Evolutionary conservation across 805 yeast species (phyloP).

Genomic region (Candida nonsorbophila): DNA sequence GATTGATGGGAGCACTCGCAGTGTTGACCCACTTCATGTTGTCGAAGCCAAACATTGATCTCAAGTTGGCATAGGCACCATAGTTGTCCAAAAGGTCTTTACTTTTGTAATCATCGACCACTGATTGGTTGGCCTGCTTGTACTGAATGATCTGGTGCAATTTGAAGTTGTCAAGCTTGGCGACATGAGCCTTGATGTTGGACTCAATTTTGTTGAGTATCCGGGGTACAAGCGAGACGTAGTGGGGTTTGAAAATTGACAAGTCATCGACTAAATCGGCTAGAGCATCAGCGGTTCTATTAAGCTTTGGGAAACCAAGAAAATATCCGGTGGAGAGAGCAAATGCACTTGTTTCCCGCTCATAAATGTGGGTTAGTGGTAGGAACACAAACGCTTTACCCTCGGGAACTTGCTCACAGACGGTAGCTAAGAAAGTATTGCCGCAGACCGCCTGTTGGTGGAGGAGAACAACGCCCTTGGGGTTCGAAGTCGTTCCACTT

Average conservation of each 20-base stretch:
- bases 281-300: slow-evolving; percentile 23
- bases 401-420: slow-evolving; percentile 12
- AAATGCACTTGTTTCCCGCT: slow-evolving; percentile 41
- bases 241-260: slow-evolving; percentile 46
- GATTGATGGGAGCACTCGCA: slow-evolving; percentile 67
- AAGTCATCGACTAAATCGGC: slow-evolving; percentile 51
- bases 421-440: slow-evolving; percentile 28
- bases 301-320: slow-evolving; percentile 42
- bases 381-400: slow-evolving; percentile 34
- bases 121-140: slow-evolving; percentile 30
- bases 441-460: slow-evolving; percentile 48
- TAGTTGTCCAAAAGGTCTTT: slow-evolving; percentile 23
- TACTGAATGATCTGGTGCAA: slow-evolving; percentile 24
- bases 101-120: slow-evolving; percentile 41
- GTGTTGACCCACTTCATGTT: slow-evolving; percentile 18
- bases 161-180: slow-evolving; percentile 2
- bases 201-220: slow-evolving; percentile 56
- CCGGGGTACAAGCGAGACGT: slow-evolving; percentile 57
- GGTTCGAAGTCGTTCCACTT: slow-evolving; percentile 58
- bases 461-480: slow-evolving; percentile 62
- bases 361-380: slow-evolving; percentile 56
- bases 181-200: slow-evolving; percentile 38
- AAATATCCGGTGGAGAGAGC: slow-evolving; percentile 43
- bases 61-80: slow-evolving; percentile 15
- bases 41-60: slow-evolving; percentile 20